Percentiles rank a stretch among this genome's conserved stretches.
Conservation (phyloP, 1,139 yeast species). For the Diutina sp. region DNA sequence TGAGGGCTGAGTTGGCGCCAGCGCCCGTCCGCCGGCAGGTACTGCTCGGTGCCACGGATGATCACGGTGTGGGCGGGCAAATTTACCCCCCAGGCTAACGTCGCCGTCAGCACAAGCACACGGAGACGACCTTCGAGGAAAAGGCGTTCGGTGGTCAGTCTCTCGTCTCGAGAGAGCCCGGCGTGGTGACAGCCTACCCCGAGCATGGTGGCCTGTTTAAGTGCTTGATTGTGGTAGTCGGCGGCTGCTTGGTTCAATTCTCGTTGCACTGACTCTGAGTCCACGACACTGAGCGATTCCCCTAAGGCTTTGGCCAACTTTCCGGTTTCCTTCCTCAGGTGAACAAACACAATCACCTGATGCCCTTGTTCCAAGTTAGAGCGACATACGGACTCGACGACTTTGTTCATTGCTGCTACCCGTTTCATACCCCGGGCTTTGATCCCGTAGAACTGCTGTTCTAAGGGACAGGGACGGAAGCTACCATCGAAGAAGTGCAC, state of each 20-base stretch:
- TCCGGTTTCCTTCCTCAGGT: constrained; percentile 86
- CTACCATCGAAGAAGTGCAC: constrained; percentile 91
- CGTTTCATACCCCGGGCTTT: not conserved
- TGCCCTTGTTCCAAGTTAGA: constrained; percentile 54
- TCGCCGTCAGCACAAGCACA: constrained; percentile 84
- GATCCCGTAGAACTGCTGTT: constrained; percentile 81
- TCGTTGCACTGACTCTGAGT: not conserved
- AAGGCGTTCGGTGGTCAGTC: constrained; percentile 74
- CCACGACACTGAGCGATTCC: not conserved
- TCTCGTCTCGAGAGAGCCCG: constrained; percentile 83
- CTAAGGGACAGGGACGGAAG: constrained; percentile 87
- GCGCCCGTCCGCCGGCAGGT: constrained; percentile 78
- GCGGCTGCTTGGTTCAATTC: not conserved
- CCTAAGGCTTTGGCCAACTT: constrained; percentile 41
- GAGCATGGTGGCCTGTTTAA: constrained; percentile 67
- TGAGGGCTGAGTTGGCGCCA: constrained; percentile 91
- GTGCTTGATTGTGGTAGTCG: constrained; percentile 33
- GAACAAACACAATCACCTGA: constrained; percentile 96
- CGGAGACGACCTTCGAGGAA: constrained; percentile 83
- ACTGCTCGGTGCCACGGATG: constrained; percentile 89
- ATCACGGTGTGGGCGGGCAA: constrained; percentile 95
- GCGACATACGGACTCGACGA: not conserved
- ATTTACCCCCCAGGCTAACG: constrained; percentile 96
- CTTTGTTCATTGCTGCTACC: not conserved
- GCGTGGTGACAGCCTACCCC: constrained; percentile 98